These are phyloP conservation scores for Straminergon stramineum DNA, from an alignment of 225 moss, liverwort and hornwort species.

Conservation along the genomic window DNA sequence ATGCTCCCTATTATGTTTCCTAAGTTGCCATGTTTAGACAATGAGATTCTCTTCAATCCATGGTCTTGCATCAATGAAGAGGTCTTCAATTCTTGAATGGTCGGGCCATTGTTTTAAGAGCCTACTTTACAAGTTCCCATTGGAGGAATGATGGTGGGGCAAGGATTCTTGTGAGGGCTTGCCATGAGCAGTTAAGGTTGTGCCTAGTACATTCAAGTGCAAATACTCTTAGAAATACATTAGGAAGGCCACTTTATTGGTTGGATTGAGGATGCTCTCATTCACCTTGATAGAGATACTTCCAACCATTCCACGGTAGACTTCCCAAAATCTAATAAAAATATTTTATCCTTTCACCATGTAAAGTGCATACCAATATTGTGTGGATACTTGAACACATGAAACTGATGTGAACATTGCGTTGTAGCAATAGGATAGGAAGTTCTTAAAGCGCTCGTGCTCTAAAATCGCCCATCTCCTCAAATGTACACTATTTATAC, in stretches of 20 bases:
- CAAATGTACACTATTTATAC: too few species aligned
- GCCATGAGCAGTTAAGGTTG: rapidly evolving
- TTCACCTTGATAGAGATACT: background rate
- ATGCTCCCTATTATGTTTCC: rapidly evolving
- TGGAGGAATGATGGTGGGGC: rapidly evolving
- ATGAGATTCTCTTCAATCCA: background rate
- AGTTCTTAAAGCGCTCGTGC: too few species aligned
- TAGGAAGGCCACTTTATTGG: rapidly evolving
- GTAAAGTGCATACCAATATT: too few species aligned
- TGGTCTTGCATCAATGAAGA: background rate
- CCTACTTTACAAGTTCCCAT: rapidly evolving
- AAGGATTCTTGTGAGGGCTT: rapidly evolving
- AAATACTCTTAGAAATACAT: background rate
- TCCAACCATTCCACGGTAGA: rapidly evolving
- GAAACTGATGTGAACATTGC: too few species aligned
- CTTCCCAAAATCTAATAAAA: rapidly evolving
- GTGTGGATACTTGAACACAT: too few species aligned
- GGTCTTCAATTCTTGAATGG: background rate
- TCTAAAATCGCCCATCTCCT: too few species aligned
- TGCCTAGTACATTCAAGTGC: rapidly evolving
- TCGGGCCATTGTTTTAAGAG: too few species aligned
- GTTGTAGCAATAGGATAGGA: too few species aligned
- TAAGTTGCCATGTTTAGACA: background rate
- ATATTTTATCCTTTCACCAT: background rate
- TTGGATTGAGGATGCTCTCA: background rate